Evolutionary conservation across 2,329 filamentous ascomycete genomes (phyloP), one percentile per base, ranked within the genome.

Genomic region (Akanthomyces uredinophilus): DNA sequence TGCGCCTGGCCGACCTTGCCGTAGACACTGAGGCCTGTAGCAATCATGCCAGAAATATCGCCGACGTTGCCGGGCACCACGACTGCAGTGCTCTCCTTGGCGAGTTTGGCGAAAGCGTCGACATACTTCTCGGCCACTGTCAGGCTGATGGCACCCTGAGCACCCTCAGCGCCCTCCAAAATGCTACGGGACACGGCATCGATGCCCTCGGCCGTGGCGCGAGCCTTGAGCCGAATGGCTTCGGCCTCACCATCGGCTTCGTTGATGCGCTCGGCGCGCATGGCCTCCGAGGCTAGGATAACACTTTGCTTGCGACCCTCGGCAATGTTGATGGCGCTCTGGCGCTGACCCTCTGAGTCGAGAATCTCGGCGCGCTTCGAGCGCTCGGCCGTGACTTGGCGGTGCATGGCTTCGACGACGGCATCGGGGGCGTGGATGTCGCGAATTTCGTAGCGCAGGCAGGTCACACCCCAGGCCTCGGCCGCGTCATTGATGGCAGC

Each of bases 261-360:
- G 78, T 99, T 99, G 81, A 99, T 95, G 74, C 96, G 86, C 79
- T 99, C 94, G 18, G 91, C 86, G 68, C 88, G 87, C 77, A 96
- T 72, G 18, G 95, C 95, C 78, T 99, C 95, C 10, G 92, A 97
- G 0, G 95, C 95, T 27, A 99, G 83, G 69, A 99, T 99, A 24
- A 97, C 94, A 68, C 88, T 92, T 82, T 98, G 95, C 81, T 99
- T 99, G 77, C 89, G 87, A 75, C 95, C 95, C 81, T 99, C 95
- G 61, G 95, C 95, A 68, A 99, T 97, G 76, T 99, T 99, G 84
- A 99, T 99, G 44, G 95, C 95, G 70, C 89, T 94, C 79, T 99
- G 95, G 65, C 95, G 84, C 78, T 99, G 95, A 77, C 95, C 95
- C 73, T 99, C 95, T 0, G 92, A 96, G 63, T 99, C 95, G 53